phyloP scores from a whole-genome alignment of 2,329 filamentous ascomycete species.

The Venturia asperata region DNA sequence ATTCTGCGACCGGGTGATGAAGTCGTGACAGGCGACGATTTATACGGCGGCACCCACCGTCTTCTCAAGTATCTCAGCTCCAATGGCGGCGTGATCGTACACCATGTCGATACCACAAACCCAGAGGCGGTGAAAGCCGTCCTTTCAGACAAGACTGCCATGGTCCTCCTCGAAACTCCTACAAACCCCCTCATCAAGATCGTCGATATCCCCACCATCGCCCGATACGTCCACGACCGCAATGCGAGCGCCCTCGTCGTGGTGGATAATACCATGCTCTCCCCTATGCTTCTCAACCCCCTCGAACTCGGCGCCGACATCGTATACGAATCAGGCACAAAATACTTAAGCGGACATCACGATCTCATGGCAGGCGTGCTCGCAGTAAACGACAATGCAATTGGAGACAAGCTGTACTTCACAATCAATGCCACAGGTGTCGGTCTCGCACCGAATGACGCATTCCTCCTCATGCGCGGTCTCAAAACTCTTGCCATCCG shows the following conservation, averaged over 20 bases:
- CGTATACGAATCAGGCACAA: slow-evolving; percentile 95
- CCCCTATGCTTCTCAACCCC: slow-evolving; percentile 86
- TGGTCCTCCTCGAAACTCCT: slow-evolving; percentile 93
- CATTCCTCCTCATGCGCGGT: slow-evolving; percentile 88
- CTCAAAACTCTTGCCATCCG: slow-evolving; percentile 95
- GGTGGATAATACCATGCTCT: slow-evolving; percentile 99
- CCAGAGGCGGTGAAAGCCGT: slow-evolving; percentile 62
- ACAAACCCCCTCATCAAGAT: slow-evolving; percentile 99
- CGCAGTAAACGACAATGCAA: slow-evolving; percentile 71
- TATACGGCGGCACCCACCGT: slow-evolving; percentile 93
- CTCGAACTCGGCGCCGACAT: slow-evolving; percentile 92
- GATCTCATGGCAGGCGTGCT: slow-evolving; percentile 98
- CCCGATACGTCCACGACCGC: slow-evolving; percentile 64
- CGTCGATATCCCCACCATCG: slow-evolving; percentile 79
- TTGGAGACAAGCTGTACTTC: slow-evolving; percentile 90
- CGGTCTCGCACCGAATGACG: slow-evolving; percentile 89
- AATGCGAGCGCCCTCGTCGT: slow-evolving; percentile 77
- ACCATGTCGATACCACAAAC: slow-evolving; percentile 90
- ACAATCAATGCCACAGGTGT: slow-evolving; percentile 96
- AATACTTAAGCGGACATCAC: slow-evolving; percentile 96
- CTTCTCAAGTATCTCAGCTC: slow-evolving; percentile 85
- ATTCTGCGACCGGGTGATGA: slow-evolving; percentile 88
- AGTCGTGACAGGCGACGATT: slow-evolving; percentile 91
- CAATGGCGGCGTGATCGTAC: slow-evolving; percentile 85
- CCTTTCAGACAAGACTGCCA: slow-evolving; percentile 74